These are phyloP conservation scores for Pelargonium fulgidum DNA, from an alignment of 441 rosid genomes.

Conservation along the genomic window DNA sequence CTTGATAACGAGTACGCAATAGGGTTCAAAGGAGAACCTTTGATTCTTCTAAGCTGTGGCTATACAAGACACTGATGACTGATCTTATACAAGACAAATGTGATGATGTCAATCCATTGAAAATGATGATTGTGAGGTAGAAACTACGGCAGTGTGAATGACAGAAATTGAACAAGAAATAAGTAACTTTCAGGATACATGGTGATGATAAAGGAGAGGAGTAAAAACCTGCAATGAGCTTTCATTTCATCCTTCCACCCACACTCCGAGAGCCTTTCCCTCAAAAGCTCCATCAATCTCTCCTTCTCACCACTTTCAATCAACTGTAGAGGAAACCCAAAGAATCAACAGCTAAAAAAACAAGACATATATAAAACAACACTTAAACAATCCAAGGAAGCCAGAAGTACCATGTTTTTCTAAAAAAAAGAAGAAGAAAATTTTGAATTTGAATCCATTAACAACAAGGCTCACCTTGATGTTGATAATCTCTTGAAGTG, in stretches of 20 bases:
- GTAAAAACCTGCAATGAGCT: conserved; percentile 64
- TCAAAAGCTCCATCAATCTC: conserved; percentile 67
- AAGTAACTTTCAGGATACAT: no score
- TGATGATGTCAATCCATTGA: not conserved
- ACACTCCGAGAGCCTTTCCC: conserved; percentile 74
- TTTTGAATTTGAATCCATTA: not conserved
- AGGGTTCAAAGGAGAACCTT: not conserved
- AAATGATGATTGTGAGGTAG: not conserved
- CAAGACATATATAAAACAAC: not conserved
- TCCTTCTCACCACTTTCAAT: conserved; percentile 86
- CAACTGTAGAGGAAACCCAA: conserved; percentile 30
- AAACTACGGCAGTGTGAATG: not conserved
- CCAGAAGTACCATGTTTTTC: not conserved
- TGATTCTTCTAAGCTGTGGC: not conserved
- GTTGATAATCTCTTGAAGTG: conserved; percentile 62
- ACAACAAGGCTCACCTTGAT: conserved; percentile 42
- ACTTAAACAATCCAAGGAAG: not conserved
- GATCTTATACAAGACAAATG: not conserved
- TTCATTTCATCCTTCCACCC: conserved; percentile 95
- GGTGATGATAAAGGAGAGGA: not conserved
- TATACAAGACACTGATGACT: not conserved
- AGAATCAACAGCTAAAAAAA: not conserved
- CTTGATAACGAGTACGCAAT: not conserved
- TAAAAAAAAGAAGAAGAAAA: not conserved
- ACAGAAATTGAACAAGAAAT: not conserved